Conservation (phyloP, 345 rosid species). For the Eucalyptus curtisii region DNA sequence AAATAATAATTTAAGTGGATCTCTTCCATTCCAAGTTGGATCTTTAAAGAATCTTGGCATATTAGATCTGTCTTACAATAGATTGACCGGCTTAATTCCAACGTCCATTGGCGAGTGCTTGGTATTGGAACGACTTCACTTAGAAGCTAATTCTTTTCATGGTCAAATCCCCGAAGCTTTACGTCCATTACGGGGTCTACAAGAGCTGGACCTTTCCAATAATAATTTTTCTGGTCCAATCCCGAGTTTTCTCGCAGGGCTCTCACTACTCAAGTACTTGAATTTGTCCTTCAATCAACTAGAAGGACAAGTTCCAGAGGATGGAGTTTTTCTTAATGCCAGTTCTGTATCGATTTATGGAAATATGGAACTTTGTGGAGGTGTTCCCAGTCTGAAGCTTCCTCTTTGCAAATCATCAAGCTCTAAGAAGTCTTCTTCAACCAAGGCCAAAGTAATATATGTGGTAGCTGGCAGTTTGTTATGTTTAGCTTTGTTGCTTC, state of each 20-base stretch:
- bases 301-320: neutral
- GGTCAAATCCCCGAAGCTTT: neutral
- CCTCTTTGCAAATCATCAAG: neutral
- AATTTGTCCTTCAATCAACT: neutral
- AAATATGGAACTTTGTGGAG: neutral
- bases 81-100: neutral
- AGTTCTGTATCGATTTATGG: neutral
- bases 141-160: neutral
- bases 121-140: neutral
- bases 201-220: neutral
- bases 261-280: neutral
- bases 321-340: neutral
- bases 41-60: neutral
- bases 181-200: neutral
- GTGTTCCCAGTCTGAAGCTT: neutral
- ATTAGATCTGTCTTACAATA: neutral
- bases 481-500: neutral
- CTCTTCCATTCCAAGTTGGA: neutral
- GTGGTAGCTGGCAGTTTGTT: neutral
- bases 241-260: neutral
- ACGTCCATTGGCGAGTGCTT: rapidly evolving
- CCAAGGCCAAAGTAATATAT: neutral
- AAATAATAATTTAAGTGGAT: neutral
- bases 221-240: neutral
- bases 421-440: neutral